Evolutionary conservation across 768 basidiomycete genomes (phyloP).

Genomic region (Tylopilus plumbeoviolaceoides): DNA sequence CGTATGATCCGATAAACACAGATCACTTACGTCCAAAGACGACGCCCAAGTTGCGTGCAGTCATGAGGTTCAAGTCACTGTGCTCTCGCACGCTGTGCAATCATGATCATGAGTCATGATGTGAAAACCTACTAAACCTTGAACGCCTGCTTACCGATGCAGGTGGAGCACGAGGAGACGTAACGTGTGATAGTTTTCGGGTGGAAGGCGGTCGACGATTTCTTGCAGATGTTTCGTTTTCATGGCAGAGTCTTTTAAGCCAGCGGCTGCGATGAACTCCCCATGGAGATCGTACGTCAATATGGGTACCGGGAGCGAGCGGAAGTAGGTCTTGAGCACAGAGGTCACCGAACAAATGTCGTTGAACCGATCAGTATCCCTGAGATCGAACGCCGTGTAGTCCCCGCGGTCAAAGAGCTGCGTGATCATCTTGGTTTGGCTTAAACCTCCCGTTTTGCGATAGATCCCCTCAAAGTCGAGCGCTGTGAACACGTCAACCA

Average conservation of each 20-base stretch:
- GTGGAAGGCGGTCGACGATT: conserved; percentile 73
- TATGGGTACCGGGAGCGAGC: conserved; percentile 85
- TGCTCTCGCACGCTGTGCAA: conserved; percentile 52
- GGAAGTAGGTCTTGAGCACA: conserved; percentile 95
- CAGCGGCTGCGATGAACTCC: conserved; percentile 75
- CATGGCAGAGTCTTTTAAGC: conserved; percentile 56
- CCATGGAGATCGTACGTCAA: conserved; percentile 91
- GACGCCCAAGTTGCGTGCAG: conserved; percentile 89
- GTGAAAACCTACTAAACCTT: background rate
- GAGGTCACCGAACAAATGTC: conserved; percentile 97
- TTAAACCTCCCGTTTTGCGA: conserved; percentile 92
- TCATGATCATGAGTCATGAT: background rate
- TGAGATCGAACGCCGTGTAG: conserved; percentile 83
- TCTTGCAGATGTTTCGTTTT: conserved; percentile 62
- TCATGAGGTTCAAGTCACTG: conserved; percentile 84
- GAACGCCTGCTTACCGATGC: conserved; percentile 52
- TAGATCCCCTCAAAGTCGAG: conserved; percentile 98
- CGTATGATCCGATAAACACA: background rate
- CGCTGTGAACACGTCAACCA: conserved; percentile 41
- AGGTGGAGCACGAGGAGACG: conserved; percentile 83
- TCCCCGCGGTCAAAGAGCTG: conserved; percentile 93
- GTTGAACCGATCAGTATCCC: conserved; percentile 87
- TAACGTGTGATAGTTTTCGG: conserved; percentile 85
- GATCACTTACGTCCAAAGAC: conserved; percentile 91
- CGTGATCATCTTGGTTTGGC: conserved; percentile 89